Base-by-base conservation (phyloP, 164 flowering plant genomes). In the Liquidambar formosana region DNA sequence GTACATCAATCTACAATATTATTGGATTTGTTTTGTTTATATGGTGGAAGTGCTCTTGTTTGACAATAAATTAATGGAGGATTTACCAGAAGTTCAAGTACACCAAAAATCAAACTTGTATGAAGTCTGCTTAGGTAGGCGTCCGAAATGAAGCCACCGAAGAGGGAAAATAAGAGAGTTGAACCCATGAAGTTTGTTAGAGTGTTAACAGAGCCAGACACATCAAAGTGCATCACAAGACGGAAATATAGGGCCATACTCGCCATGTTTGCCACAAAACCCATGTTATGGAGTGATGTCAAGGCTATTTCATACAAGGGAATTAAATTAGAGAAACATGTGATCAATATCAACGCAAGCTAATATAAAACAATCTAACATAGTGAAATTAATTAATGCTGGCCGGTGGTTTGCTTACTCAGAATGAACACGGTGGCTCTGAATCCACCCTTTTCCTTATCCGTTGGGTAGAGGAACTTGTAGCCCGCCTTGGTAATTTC, bases 91-190 rank as follows among this genome's bases (percentile, higher is more conserved):
- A 85, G 25, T 81, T 86, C 88, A 33, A 89, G 12, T 16, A 60
- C 0, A 63, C 88, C 93, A 33, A 84, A 86, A 21, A 80, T 21
- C 0, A 89, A 75, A 65, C 74, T 54, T 11, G 93, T 84, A 56
- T 66, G 71, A 72, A 86, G 51, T 63, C 89, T 70, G 65, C 64
- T 82, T 11, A 89, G 22, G 71, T 74, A 85, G 41, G 87, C 78
- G 52, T 89, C 93, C 0, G 93, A 84, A 65, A 89, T 79, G 86
- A 86, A 84, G 57, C 87, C 93, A 1, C 90, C 90, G 4, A 84
- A 8, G 15, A 85, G 57, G 19, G 87, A 74, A 41, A 86, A 83
- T 80, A 86, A 65, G 82, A 80, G 86, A 60, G 85, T 78, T 28
- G 87, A 47, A 5, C 93, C 93, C 80, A 86, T 64, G 62, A 86